These are phyloP conservation scores for Thalassiosira hispida DNA, from an alignment of 352 stramenopile species.

Conservation along the genomic window DNA sequence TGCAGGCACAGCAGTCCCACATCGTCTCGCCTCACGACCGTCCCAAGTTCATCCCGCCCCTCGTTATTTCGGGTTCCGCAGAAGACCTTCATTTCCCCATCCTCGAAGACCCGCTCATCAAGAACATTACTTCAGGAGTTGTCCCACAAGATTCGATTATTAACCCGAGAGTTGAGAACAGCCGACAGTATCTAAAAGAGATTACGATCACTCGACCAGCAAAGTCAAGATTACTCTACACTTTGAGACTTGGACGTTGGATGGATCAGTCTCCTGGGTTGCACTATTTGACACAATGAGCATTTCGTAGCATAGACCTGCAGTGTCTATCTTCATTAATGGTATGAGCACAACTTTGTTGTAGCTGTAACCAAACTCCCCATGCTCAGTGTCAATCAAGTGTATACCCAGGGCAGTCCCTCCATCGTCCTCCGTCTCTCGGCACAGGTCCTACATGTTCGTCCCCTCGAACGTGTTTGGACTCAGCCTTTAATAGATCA, in stretches of 20 bases:
- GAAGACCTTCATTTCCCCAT: slow-evolving; percentile 36
- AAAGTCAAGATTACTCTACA: slow-evolving; percentile 59
- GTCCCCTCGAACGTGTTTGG: not conserved
- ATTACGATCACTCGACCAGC: slow-evolving; percentile 59
- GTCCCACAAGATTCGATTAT: slow-evolving; percentile 8
- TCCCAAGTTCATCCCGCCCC: slow-evolving; percentile 26
- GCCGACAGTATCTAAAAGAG: slow-evolving; percentile 56
- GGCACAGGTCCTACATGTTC: slow-evolving; percentile 15
- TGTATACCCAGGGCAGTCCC: not conserved
- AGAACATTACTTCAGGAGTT: not conserved
- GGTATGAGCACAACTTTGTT: slow-evolving; percentile 36
- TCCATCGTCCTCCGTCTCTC: not conserved
- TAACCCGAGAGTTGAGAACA: slow-evolving; percentile 50
- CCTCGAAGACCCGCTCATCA: slow-evolving; percentile 21
- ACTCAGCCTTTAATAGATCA: slow-evolving; percentile 62
- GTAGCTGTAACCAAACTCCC: slow-evolving; percentile 37
- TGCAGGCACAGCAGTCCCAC: not conserved
- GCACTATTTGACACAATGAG: slow-evolving; percentile 43
- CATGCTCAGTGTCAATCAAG: not conserved
- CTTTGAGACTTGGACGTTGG: not conserved
- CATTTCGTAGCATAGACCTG: slow-evolving; percentile 18
- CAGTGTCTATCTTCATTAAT: slow-evolving; percentile 57
- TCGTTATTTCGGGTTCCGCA: not conserved
- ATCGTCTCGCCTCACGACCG: slow-evolving; percentile 23
- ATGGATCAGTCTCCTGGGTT: slow-evolving; percentile 4